Percentiles rank a stretch among this genome's conserved stretches.
Evolutionary conservation across 2,329 filamentous ascomycete species (phyloP).

Genomic region (Teratosphaeria viscida): DNA sequence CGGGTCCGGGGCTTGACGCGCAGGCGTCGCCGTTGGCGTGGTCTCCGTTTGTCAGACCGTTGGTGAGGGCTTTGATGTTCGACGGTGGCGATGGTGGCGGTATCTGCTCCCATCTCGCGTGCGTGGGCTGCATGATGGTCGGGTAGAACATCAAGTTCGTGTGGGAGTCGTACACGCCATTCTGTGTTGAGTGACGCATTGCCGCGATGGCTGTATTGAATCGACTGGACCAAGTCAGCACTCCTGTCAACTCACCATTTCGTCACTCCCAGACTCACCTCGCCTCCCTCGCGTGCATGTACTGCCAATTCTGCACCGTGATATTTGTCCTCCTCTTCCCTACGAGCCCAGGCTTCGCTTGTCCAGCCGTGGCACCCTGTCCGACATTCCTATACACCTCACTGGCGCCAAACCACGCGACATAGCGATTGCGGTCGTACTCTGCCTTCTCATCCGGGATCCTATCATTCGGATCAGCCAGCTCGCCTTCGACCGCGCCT

Average conservation of each 20-base stretch:
- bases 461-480: conserved; percentile 81
- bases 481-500: conserved; percentile 74
- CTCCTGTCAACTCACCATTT: background rate
- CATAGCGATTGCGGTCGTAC: conserved; percentile 99
- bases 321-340: conserved; percentile 81
- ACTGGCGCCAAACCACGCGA: conserved; percentile 96
- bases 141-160: conserved; percentile 89
- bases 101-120: conserved; percentile 70
- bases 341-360: conserved; percentile 49
- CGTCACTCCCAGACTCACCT: conserved; percentile 47
- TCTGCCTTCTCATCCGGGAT: conserved; percentile 63
- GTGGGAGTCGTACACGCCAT: conserved; percentile 84
- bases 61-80: conserved; percentile 16
- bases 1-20: conserved; percentile 2
- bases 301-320: conserved; percentile 91
- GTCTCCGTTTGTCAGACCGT: conserved; percentile 16
- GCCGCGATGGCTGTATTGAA: conserved; percentile 71
- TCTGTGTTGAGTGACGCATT: conserved; percentile 56
- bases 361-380: conserved; percentile 32
- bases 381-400: conserved; percentile 78
- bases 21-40: conserved; percentile 8
- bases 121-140: conserved; percentile 77
- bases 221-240: conserved; percentile 42
- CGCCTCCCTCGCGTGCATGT: conserved; percentile 84
- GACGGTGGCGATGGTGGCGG: conserved; percentile 25